Evolutionary conservation across 2,329 filamentous ascomycete species (phyloP).

Genomic region (Escovopsis weberi): DNA sequence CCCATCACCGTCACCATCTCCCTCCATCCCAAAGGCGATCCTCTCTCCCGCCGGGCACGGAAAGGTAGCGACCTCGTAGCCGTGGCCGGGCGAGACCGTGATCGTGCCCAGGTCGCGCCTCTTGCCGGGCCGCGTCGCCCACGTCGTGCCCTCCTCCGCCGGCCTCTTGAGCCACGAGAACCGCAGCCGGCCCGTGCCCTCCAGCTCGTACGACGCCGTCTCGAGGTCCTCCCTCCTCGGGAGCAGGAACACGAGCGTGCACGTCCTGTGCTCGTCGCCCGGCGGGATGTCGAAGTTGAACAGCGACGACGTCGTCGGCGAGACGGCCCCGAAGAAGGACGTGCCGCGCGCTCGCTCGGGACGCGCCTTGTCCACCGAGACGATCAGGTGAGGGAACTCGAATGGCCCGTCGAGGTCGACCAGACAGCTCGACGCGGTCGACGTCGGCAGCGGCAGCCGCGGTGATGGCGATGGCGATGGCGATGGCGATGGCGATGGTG

Average conservation of each 20-base stretch:
- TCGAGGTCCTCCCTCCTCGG: slow-evolving; percentile 40
- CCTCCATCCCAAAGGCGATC: slow-evolving; percentile 36
- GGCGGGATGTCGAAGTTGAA: slow-evolving; percentile 56
- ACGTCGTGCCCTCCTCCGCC: slow-evolving; percentile 37
- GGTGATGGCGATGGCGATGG: slow-evolving; percentile 1
- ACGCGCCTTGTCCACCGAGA: slow-evolving; percentile 40
- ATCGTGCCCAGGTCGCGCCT: slow-evolving; percentile 14
- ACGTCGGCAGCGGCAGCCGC: slow-evolving; percentile 2
- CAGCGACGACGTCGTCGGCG: slow-evolving; percentile 37
- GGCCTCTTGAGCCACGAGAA: slow-evolving; percentile 33
- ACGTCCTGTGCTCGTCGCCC: slow-evolving; percentile 39
- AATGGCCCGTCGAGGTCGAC: slow-evolving; percentile 29
- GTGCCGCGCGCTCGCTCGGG: slow-evolving; percentile 38
- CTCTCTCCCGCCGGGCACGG: slow-evolving; percentile 37
- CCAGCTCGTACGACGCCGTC: slow-evolving; percentile 38
- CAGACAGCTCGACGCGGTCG: slow-evolving; percentile 21
- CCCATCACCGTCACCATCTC: slow-evolving; percentile 17
- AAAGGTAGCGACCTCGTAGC: slow-evolving; percentile 37
- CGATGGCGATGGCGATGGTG: no score
- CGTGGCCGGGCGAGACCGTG: slow-evolving; percentile 36
- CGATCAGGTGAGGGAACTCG: slow-evolving; percentile 47
- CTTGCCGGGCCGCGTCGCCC: slow-evolving; percentile 32
- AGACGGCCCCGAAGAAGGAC: slow-evolving; percentile 40
- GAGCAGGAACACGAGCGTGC: slow-evolving; percentile 51
- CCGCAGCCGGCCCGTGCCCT: slow-evolving; percentile 34